These are phyloP conservation scores for Durotheca rogersii DNA, from an alignment of 495 filamentous ascomycete species.

Conservation along the genomic window DNA sequence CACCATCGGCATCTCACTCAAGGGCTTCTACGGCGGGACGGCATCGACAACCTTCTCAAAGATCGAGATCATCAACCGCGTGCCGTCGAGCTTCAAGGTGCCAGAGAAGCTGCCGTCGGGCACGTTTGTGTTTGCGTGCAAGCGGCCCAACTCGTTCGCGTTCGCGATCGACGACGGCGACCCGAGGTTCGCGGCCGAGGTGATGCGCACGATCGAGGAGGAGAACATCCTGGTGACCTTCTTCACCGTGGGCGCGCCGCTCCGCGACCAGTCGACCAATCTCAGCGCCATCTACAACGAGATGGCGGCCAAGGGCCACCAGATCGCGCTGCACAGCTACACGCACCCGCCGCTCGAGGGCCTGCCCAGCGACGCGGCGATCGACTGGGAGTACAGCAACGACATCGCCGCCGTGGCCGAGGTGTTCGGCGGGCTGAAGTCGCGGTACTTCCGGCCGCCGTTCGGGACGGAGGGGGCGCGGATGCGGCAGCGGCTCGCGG, in stretches of 20 bases:
- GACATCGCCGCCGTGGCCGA: constrained; percentile 59
- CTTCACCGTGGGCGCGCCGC: constrained; percentile 70
- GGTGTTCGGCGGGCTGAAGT: constrained; percentile 45
- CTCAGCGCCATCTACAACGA: constrained; percentile 64
- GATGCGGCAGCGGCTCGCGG: constrained; percentile 63
- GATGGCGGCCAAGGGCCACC: constrained; percentile 67
- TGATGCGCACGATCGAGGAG: constrained; percentile 64
- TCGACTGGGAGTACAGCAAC: constrained; percentile 70
- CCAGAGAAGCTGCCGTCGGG: constrained; percentile 65
- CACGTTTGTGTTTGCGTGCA: constrained; percentile 63
- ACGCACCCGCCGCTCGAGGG: constrained; percentile 77
- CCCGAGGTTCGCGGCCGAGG: constrained; percentile 60
- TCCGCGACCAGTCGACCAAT: constrained; percentile 60
- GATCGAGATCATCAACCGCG: constrained; percentile 62
- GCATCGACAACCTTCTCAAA: constrained; percentile 55
- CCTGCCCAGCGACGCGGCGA: constrained; percentile 54
- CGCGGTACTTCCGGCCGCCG: constrained; percentile 70
- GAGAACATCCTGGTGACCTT: constrained; percentile 71
- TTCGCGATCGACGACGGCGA: constrained; percentile 81
- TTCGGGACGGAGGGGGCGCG: constrained; percentile 75
- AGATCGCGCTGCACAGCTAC: constrained; percentile 72
- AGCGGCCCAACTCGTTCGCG: constrained; percentile 70
- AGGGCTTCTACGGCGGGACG: constrained; percentile 63
- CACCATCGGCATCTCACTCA: constrained; percentile 64
- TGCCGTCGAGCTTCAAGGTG: constrained; percentile 53